These are phyloP conservation scores for Hyparrhenia diplandra DNA, from an alignment of 176 grass and related monocot species.

Conservation along the genomic window DNA sequence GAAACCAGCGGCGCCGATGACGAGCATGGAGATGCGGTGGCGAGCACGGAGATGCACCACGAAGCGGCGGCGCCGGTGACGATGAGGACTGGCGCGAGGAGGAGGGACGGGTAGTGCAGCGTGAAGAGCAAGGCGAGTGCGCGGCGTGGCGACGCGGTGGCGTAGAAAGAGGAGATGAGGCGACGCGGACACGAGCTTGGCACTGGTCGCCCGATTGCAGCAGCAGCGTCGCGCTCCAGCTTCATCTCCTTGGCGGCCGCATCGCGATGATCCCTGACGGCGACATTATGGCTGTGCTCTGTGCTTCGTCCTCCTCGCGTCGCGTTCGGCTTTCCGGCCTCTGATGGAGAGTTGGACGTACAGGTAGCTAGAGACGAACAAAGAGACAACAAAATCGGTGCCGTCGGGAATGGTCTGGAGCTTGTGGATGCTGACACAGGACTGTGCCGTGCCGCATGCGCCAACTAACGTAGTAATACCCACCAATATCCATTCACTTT, in stretches of 20 bases:
- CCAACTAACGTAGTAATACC: too few relatives aligned
- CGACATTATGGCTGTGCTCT: conserved; percentile 15
- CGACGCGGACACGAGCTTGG: conserved; percentile 54
- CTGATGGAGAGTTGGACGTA: too few relatives aligned
- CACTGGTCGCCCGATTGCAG: conserved; percentile 50
- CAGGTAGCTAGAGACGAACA: background rate
- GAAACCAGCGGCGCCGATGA: conserved; percentile 77
- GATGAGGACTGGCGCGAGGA: too few relatives aligned
- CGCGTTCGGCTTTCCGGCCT: background rate
- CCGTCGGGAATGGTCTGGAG: too few relatives aligned
- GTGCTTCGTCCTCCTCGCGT: too few relatives aligned
- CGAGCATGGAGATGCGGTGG: conserved; percentile 74
- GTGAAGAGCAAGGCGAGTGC: conserved; percentile 66
- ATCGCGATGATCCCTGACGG: conserved; percentile 14
- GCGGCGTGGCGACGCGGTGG: conserved; percentile 59
- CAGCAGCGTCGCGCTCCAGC: conserved; percentile 64
- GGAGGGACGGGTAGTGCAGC: conserved; percentile 77
- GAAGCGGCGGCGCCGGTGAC: too few relatives aligned
- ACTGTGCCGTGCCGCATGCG: too few relatives aligned
- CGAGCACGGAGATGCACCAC: too few relatives aligned
- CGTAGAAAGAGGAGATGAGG: conserved; percentile 66
- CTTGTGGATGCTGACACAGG: too few relatives aligned
- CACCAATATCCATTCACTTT: too few relatives aligned
- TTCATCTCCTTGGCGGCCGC: conserved; percentile 47
- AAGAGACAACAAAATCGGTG: too few relatives aligned